Base-by-base conservation (phyloP, 2,329 filamentous ascomycete genomes). In the Pseudogymnoascus sp. region DNA sequence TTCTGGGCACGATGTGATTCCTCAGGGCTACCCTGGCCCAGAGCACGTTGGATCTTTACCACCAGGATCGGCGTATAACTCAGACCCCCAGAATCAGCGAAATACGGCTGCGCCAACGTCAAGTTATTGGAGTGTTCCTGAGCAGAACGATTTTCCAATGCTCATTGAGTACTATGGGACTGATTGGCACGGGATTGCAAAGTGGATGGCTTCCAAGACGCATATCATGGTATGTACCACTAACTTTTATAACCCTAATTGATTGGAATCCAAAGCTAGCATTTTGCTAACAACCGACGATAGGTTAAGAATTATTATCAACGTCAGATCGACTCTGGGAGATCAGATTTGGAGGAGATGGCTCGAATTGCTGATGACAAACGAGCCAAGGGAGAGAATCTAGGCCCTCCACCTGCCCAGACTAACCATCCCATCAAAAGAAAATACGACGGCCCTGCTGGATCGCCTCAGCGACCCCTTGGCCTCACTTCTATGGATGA, bases 71-170 rank as follows among this genome's bases (percentile, higher is more conserved):
- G 5, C 19, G 28, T 38, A 38, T 25, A 60, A 38, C 58, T 6
- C 25, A 62, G 70, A 66, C 69, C 45, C 35, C 39, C 65, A 66
- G 60, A 69, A 59, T 60, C 64, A 33, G 23, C 62, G 23, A 28
- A 55, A 60, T 14, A 39, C 61, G 58, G 79, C 79, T 22, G 76
- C 77, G 62, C 85, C 87, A 66, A 84, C 88, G 12, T 91, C 88
- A 1, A 93, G 90, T 73, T 94, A 94, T 73, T 94, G 90, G 90
- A 93, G 90, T 69, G 90, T 93, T 22, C 88, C 88, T 1, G 90
- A 94, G 75, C 82, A 88, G 62, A 88, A 82, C 55, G 90, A 92
- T 69, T 94, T 94, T 73, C 86, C 87, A 36, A 82, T 81, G 62
- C 80, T 91, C 63, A 79, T 94, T 55, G 82, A 80, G 60, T 83